Evolutionary conservation across 2,329 filamentous ascomycete species (phyloP).

Genomic region (Xylariaceae sp.): DNA sequence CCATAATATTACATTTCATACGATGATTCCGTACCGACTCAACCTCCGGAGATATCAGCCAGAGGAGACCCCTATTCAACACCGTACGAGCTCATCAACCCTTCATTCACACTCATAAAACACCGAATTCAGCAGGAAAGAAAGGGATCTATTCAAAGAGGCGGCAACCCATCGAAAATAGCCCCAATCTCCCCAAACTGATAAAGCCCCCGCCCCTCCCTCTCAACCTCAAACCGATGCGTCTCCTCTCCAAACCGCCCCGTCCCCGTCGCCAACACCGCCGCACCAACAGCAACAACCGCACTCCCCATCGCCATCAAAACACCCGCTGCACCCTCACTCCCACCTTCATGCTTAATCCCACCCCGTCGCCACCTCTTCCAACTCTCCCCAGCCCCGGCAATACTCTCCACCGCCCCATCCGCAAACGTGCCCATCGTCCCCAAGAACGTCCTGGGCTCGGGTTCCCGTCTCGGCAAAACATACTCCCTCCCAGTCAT

Average conservation of each 20-base stretch:
- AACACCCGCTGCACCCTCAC: conserved; percentile 27
- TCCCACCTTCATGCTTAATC: conserved; percentile 26
- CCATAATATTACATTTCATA: not conserved
- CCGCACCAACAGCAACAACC: conserved; percentile 34
- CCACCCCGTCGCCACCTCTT: conserved; percentile 33
- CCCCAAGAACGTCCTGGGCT: conserved; percentile 14
- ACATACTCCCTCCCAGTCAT: conserved; percentile 5
- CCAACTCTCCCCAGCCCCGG: conserved; percentile 32
- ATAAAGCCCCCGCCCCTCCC: conserved; percentile 30
- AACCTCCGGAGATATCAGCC: not conserved
- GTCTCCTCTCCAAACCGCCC: conserved; percentile 42
- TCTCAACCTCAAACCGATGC: conserved; percentile 40
- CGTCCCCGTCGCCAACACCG: conserved; percentile 38
- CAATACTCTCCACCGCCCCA: conserved; percentile 31
- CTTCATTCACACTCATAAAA: not conserved
- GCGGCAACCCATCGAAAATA: conserved; percentile 35
- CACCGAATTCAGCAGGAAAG: no score
- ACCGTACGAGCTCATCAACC: not conserved
- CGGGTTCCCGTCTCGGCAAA: conserved; percentile 23
- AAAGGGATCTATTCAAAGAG: conserved; percentile 13
- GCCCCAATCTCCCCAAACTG: conserved; percentile 45
- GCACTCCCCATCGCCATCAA: conserved; percentile 37
- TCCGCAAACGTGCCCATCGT: conserved; percentile 29
- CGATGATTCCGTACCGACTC: conserved; percentile 5
- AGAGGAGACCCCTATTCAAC: not conserved